Evolutionary conservation across 495 filamentous ascomycete species (phyloP), one percentile per base, ranked within the genome.

Genomic region (Penicillium turbatum): DNA sequence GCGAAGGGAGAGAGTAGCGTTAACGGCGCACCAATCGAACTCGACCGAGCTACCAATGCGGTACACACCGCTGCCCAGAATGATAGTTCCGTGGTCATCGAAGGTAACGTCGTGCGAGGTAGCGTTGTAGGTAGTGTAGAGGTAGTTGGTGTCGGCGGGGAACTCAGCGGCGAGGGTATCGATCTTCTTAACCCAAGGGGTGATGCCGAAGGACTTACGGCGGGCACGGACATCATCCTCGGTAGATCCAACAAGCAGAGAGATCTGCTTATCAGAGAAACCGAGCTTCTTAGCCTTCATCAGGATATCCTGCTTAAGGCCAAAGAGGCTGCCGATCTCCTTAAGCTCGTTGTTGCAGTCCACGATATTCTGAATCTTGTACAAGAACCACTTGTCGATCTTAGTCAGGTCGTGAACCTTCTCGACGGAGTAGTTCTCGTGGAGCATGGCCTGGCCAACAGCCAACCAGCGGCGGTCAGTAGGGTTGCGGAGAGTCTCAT

Each of bases 1-100:
- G 57, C 83, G 82, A 56, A 97, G 79, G 32, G 92, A 91, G 29
- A 88, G 78, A 13, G 93, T 93, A 54, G 90, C 89, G 65, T 92
- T 96, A 57, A 97, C 92, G 51, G 92, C 92, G 66, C 93, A 97
- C 92, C 92, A 98, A 72, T 98, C 92, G 66, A 98, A 98, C 72
- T 98, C 92, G 51, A 98, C 92, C 19, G 91, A 96, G 75, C 87
- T 92, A 56, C 93, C 92, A 65, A 97, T 98, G 59, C 92, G 83
- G 79, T 97, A 97, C 8, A 96, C 92, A 69, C 92, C 92, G 69
- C 87, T 92, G 39, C 92, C 92, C 27, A 96, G 84, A 47, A 97
- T 87, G 49, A 96, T 73, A 53, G 84, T 89, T 36, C 90, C 90
- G 65, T 96, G 90, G 66, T 97, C 92, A 62, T 98, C 86, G 57